Evolutionary conservation across 345 rosid species (phyloP).

Genomic region (Pistacia integerrima): DNA sequence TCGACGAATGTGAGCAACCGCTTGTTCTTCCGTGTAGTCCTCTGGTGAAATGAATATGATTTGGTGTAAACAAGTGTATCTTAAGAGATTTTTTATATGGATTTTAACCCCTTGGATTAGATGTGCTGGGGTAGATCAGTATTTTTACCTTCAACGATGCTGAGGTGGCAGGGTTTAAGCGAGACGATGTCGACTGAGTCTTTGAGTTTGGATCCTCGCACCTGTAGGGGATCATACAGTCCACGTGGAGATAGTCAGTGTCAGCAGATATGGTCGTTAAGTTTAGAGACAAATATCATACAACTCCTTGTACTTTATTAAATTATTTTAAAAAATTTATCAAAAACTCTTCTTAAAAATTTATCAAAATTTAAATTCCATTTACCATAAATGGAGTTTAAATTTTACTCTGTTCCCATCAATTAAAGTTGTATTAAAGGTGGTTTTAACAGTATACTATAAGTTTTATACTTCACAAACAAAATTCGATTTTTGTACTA

Average conservation of each 20-base stretch:
- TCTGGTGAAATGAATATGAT: constrained; percentile 42
- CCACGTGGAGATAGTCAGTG: neutral
- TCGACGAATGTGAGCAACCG: constrained; percentile 77
- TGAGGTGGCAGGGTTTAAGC: constrained; percentile 90
- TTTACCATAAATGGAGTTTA: too few relatives aligned
- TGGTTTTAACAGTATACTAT: too few relatives aligned
- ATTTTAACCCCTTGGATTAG: constrained; percentile 28
- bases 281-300: neutral
- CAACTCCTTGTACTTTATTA: neutral
- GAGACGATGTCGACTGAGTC: constrained; percentile 77
- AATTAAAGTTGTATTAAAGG: too few relatives aligned
- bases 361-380: too few relatives aligned
- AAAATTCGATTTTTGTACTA: too few relatives aligned
- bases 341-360: too few relatives aligned
- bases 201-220: constrained; percentile 80
- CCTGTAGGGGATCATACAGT: constrained; percentile 36
- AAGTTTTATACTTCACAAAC: too few relatives aligned
- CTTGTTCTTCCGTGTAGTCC: constrained; percentile 77
- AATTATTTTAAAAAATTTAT: too few relatives aligned
- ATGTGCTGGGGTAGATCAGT: neutral
- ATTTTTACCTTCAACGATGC: constrained; percentile 57
- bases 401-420: too few relatives aligned
- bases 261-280: neutral
- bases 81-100: neutral
- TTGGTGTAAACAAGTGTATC: neutral